Conservation (phyloP, 305 asterid species). For the Fraxinus latifolia region DNA sequence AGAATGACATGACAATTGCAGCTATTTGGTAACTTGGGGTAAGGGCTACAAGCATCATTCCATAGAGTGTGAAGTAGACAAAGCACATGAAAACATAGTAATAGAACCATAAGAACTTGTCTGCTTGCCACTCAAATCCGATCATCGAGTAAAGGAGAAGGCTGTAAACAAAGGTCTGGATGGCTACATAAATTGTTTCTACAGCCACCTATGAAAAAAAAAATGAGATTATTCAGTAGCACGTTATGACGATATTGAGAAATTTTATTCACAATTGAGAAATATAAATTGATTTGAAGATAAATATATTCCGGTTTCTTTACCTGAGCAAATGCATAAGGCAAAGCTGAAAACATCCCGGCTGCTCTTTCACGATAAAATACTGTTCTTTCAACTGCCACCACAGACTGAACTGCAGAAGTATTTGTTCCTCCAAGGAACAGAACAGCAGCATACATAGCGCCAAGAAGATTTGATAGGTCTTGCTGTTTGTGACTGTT, state of each 20-base stretch:
- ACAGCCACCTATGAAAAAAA: constrained; percentile 36
- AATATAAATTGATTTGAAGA: neutral
- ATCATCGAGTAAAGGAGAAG: constrained; percentile 51
- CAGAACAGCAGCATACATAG: constrained; percentile 51
- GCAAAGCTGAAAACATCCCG: constrained; percentile 49
- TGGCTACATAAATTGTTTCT: constrained; percentile 39
- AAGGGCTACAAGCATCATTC: constrained; percentile 53
- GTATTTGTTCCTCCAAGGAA: constrained; percentile 57
- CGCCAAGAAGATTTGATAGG: constrained; percentile 44
- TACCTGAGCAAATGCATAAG: constrained; percentile 56
- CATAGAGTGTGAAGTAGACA: constrained; percentile 48
- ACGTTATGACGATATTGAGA: neutral
- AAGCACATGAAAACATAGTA: constrained; percentile 52
- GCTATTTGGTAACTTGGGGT: constrained; percentile 55
- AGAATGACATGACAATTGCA: constrained; percentile 49
- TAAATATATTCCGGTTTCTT: neutral
- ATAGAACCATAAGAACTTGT: constrained; percentile 51
- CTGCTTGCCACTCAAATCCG: constrained; percentile 43
- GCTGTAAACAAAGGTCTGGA: constrained; percentile 48
- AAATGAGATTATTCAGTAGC: neutral
- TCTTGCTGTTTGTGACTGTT: constrained; percentile 44
- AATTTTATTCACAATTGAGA: neutral
- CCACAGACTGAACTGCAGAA: constrained; percentile 48
- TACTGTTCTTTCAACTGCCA: constrained; percentile 49
- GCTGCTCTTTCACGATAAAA: constrained; percentile 54